Evolutionary conservation across 176 grass and related monocot genomes (phyloP).

Genomic region (Aegilops speltoides): DNA sequence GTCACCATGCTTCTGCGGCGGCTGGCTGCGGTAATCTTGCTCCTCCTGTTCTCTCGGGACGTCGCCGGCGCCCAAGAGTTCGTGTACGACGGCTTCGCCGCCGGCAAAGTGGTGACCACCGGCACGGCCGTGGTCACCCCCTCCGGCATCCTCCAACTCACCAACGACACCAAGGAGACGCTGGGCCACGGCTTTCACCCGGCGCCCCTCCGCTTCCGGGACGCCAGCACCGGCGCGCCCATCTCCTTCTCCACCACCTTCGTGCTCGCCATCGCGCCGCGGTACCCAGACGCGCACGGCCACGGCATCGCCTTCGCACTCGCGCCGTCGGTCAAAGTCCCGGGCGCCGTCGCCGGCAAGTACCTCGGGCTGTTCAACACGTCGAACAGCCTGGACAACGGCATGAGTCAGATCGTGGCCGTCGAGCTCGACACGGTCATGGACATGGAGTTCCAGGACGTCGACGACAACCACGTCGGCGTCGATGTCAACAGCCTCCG

Average conservation of each 20-base stretch:
- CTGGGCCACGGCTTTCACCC: slow-evolving; percentile 62
- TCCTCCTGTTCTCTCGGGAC: neutral
- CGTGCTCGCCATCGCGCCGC: slow-evolving; percentile 45
- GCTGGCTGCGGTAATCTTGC: neutral
- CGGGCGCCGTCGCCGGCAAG: slow-evolving; percentile 32
- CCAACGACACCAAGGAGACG: slow-evolving; percentile 38
- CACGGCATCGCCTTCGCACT: slow-evolving; percentile 69
- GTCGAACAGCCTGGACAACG: neutral
- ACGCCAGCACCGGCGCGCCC: slow-evolving; percentile 27
- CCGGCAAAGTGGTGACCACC: slow-evolving; percentile 15
- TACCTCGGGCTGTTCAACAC: slow-evolving; percentile 54
- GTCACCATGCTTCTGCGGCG: neutral
- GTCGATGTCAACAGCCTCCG: slow-evolving; percentile 45
- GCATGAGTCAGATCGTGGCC: slow-evolving; percentile 39
- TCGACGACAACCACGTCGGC: slow-evolving; percentile 65
- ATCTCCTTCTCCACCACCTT: slow-evolving; percentile 72
- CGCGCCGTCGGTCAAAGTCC: slow-evolving; percentile 22
- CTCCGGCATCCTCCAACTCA: slow-evolving; percentile 43
- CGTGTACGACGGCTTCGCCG: slow-evolving; percentile 39
- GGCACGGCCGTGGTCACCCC: slow-evolving; percentile 38
- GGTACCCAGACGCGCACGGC: slow-evolving; percentile 47
- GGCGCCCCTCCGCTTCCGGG: slow-evolving; percentile 28
- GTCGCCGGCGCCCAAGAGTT: neutral
- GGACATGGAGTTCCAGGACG: slow-evolving; percentile 41
- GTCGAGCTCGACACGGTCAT: slow-evolving; percentile 65